phyloP scores from a whole-genome alignment of 2,329 filamentous ascomycete genomes.

The Aspergillus sp. region DNA sequence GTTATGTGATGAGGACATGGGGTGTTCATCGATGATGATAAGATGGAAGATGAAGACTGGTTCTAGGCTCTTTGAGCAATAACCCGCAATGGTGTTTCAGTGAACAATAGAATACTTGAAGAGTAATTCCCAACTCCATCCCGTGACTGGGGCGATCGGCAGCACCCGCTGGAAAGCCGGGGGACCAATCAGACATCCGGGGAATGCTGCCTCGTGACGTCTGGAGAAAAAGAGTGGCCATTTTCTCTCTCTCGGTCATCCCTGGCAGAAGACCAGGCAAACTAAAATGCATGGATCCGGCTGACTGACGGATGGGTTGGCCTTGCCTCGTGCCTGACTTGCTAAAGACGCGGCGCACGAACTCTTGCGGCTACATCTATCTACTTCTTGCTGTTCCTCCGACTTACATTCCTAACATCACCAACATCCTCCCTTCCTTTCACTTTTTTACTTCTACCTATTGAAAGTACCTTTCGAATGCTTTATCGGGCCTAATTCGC shows the following conservation, averaged over 20 bases:
- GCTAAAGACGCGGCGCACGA: not conserved
- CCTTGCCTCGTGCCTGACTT: not conserved
- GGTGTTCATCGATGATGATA: not conserved
- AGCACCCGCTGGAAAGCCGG: not conserved
- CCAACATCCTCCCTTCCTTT: not conserved
- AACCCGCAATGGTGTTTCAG: not conserved
- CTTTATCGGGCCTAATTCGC: not conserved
- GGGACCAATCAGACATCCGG: not conserved
- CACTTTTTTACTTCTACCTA: not conserved
- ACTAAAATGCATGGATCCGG: not conserved
- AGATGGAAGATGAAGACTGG: not conserved
- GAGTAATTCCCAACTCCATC: not conserved
- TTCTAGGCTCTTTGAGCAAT: too few species aligned
- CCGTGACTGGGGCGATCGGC: not conserved
- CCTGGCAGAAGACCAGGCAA: too few species aligned
- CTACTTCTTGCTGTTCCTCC: not conserved
- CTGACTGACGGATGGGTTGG: not conserved
- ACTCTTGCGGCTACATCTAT: not conserved
- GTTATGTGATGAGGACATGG: not conserved
- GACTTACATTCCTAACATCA: not conserved
- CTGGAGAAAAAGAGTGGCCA: not conserved
- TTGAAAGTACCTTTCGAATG: too few species aligned
- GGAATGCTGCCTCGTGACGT: not conserved
- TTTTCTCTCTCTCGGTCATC: too few species aligned
- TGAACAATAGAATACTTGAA: not conserved